A percentile compares a stretch with the other conserved stretches of the same genome.
Conservation (phyloP, 192 early-diverging fungal genomes). For the Coemansia sp. region DNA sequence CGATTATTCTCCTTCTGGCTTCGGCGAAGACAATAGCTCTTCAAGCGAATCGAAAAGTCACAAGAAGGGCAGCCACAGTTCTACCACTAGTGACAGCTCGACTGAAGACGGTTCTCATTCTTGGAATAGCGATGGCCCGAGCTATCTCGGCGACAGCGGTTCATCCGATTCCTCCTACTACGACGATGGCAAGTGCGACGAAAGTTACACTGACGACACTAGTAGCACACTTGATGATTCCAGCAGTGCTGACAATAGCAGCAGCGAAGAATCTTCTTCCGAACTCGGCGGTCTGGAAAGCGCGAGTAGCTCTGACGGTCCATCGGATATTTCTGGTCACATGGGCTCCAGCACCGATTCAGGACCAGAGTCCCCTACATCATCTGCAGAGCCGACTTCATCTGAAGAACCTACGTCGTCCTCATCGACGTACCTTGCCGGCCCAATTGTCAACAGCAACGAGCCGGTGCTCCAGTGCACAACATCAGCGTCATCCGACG, state of each 20-base stretch:
- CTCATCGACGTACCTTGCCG: neutral
- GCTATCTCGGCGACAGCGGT: neutral
- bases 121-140: neutral
- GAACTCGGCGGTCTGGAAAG: neutral
- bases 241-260: neutral
- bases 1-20: slow-evolving; percentile 22
- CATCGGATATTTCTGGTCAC: too few relatives aligned
- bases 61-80: slow-evolving; percentile 15
- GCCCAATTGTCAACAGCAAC: slow-evolving; percentile 4
- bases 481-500: neutral
- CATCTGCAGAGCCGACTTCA: neutral
- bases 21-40: slow-evolving; percentile 39
- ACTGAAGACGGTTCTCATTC: neutral
- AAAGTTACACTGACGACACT: neutral
- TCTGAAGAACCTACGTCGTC: neutral
- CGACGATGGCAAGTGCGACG: neutral
- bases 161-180: neutral
- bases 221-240: neutral
- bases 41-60: slow-evolving; percentile 2
- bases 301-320: neutral
- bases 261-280: neutral
- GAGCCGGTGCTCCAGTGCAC: neutral
- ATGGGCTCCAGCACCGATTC: too few relatives aligned
- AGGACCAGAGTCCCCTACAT: too few relatives aligned
- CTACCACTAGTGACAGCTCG: neutral